phyloP scores from a whole-genome alignment of 1,139 yeast genomes.

The Arxiozyma slooffiae region DNA sequence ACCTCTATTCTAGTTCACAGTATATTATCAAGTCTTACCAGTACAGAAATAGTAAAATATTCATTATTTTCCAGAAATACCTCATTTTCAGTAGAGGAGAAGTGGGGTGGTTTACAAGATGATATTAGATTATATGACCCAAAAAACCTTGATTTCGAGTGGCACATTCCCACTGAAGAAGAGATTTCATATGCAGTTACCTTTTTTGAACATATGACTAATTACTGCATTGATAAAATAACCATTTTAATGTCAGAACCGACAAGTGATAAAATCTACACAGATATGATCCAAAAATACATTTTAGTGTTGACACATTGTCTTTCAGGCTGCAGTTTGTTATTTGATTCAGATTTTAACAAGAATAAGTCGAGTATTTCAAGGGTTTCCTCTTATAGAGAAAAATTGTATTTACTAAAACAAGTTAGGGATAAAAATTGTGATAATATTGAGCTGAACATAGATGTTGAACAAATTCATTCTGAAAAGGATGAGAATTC shows the following conservation, averaged over 20 bases:
- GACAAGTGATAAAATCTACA: constrained; percentile 17
- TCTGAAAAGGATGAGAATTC: constrained; percentile 8
- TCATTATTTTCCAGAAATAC: constrained; percentile 41
- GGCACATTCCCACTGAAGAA: constrained; percentile 61
- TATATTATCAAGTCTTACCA: constrained; percentile 53
- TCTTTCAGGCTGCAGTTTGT: constrained; percentile 62
- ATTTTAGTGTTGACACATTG: constrained; percentile 51
- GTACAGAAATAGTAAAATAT: constrained; percentile 48
- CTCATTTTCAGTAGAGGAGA: constrained; percentile 34
- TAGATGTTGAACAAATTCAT: constrained; percentile 31
- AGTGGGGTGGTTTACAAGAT: constrained; percentile 71
- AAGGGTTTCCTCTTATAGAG: constrained; percentile 5
- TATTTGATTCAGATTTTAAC: constrained; percentile 52
- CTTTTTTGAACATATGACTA: constrained; percentile 44
- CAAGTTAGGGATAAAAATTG: constrained; percentile 27
- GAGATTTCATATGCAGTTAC: constrained; percentile 60
- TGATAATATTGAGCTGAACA: constrained; percentile 16
- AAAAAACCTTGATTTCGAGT: constrained; percentile 47
- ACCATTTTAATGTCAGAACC: constrained; percentile 33
- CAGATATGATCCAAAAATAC: constrained; percentile 47
- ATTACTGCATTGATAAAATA: constrained; percentile 38
- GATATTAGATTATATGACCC: constrained; percentile 35
- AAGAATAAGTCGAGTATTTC: constrained; percentile 16
- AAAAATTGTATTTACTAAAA: constrained; percentile 11
- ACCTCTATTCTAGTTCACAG: constrained; percentile 53